phyloP scores from a whole-genome alignment of 495 filamentous ascomycete genomes.

The Penicillium coffeae region DNA sequence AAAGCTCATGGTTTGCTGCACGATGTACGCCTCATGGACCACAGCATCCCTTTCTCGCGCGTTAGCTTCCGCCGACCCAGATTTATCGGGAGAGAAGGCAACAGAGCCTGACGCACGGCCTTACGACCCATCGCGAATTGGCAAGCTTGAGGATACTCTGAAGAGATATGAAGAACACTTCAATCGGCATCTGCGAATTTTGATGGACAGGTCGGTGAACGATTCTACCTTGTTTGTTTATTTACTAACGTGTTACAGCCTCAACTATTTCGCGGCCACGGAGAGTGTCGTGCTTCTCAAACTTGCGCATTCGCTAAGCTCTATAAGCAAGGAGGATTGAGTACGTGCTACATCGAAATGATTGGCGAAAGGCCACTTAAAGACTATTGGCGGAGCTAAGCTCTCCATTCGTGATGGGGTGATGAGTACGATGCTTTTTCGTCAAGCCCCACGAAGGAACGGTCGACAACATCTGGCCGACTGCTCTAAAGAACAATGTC shows the following conservation, averaged over 20 bases:
- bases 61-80: constrained; percentile 71
- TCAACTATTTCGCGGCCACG: constrained; percentile 96
- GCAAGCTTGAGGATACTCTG: constrained; percentile 78
- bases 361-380: too few species aligned
- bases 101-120: constrained; percentile 32
- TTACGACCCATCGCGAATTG: constrained; percentile 61
- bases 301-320: constrained; percentile 52
- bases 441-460: too few species aligned
- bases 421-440: too few species aligned
- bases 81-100: constrained; percentile 51
- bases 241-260: constrained; percentile 18
- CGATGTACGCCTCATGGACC: constrained; percentile 85
- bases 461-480: too few species aligned
- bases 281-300: constrained; percentile 93
- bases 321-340: constrained; percentile 43
- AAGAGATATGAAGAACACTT: constrained; percentile 90
- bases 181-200: constrained; percentile 79
- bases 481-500: too few species aligned
- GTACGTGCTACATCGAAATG: not conserved
- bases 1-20: constrained; percentile 89
- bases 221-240: not conserved
- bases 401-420: too few species aligned
- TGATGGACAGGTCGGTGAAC: constrained; percentile 66
- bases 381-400: too few species aligned
- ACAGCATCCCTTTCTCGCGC: constrained; percentile 68